Evolutionary conservation across 1,284 basidiomycete species (phyloP).

Genomic region (Vanrija sp.): DNA sequence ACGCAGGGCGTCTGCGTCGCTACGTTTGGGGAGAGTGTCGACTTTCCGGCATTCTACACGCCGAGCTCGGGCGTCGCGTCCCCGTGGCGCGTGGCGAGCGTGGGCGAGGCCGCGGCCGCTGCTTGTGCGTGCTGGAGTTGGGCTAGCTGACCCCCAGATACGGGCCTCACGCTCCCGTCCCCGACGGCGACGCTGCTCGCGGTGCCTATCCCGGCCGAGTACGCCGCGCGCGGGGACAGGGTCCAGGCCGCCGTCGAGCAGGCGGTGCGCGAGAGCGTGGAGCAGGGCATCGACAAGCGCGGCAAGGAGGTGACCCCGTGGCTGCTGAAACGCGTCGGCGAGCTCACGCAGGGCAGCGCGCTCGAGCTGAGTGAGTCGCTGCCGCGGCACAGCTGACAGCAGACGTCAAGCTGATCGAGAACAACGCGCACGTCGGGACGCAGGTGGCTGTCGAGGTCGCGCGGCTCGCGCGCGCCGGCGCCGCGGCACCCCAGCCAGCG

Average conservation of each 20-base stretch:
- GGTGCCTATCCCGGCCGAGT: constrained; percentile 81
- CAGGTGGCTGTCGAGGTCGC: constrained; percentile 77
- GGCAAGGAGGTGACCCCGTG: constrained; percentile 96
- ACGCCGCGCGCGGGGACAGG: constrained; percentile 61
- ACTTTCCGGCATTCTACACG: constrained; percentile 91
- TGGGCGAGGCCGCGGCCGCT: constrained; percentile 19
- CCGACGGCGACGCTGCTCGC: constrained; percentile 64
- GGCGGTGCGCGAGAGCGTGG: constrained; percentile 77
- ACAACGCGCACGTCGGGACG: constrained; percentile 82
- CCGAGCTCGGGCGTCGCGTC: constrained; percentile 66
- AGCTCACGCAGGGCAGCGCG: constrained; percentile 73
- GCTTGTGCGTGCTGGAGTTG: constrained; percentile 7
- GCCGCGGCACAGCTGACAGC: constrained; percentile 11
- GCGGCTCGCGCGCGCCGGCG: constrained; percentile 47
- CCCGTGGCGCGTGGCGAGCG: constrained; percentile 13
- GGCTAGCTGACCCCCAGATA: constrained; percentile 24
- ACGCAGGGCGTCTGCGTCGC: constrained; percentile 91
- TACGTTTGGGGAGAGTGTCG: constrained; percentile 66
- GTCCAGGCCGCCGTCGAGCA: constrained; percentile 80
- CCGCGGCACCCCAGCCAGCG: background rate
- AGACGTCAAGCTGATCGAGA: constrained; percentile 87
- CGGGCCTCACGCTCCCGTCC: constrained; percentile 38
- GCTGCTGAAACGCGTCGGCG: constrained; percentile 78
- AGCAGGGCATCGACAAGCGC: constrained; percentile 69
- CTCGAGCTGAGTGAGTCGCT: constrained; percentile 61